Evolutionary conservation across 2,329 filamentous ascomycete genomes (phyloP), one percentile per base, ranked within the genome.

Genomic region (Aspergillus fructus): DNA sequence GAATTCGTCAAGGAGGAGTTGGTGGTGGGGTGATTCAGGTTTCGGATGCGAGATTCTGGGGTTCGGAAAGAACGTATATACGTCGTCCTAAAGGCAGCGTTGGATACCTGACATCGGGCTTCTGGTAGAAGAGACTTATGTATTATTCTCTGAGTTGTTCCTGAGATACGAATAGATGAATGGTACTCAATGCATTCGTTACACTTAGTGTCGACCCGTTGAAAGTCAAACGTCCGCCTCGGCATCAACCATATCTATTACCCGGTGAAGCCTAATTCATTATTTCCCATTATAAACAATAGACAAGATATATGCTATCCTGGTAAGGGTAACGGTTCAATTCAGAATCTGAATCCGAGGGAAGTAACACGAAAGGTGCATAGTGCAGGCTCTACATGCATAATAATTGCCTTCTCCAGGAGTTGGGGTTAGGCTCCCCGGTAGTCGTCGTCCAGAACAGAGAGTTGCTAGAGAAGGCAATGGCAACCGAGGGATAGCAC

Each of bases 11-110:
- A 17, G 19, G 12, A 37, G 15, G 9, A 11, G n/a, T 17, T 42
- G 40, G n/a, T 42, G 17, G 40, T 9, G 42, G 23, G 42, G 42
- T 45, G 8, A 13, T 45, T 23, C 13, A 9, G 42, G 52, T 53
- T 34, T 64, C 60, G 60, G 62, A 63, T 61, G 60, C 37, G 58
- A 30, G 13, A 47, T 50, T 56, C 58, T 64, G 62, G 58, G 58
- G 63, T 58, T 62, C 63, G 62, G 62, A 30, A 30, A 30, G 27
- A 65, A 55, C 34, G 19, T 37, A 37, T 37, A 37, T 37, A 37
- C 34, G n/a, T 15, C 6, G 12, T 13, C 13, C 4, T n/a, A 5
- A 9, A 15, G 34, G 34, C 34, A 37, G 15, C 15, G 13, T n/a
- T 5, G 27, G 27, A 30, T 4, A 30, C 27, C 27, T 30, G 9